Conservation (phyloP, 2,329 filamentous ascomycete species). For the Trichoderma cornu-damae region DNA sequence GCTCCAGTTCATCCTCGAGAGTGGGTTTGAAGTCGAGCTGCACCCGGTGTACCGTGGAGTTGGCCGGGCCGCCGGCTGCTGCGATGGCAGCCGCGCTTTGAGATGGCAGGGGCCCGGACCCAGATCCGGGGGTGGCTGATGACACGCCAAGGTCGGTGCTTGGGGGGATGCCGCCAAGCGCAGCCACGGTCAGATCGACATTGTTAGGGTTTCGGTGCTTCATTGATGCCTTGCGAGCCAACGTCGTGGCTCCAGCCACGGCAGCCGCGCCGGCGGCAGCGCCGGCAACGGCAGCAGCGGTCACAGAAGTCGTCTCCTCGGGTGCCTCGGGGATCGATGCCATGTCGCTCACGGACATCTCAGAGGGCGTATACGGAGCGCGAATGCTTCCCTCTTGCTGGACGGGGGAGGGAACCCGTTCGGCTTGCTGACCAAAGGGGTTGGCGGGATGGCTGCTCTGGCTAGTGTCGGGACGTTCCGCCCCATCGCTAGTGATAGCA, state of each 20-base stretch:
- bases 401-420: conserved; percentile 43
- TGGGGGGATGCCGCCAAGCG: conserved; percentile 39
- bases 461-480: conserved; percentile 46
- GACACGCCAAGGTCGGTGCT: conserved; percentile 61
- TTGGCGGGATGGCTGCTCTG: conserved; percentile 54
- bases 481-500: conserved; percentile 33
- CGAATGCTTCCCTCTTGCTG: conserved; percentile 30
- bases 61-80: conserved; percentile 54
- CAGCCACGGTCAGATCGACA: conserved; percentile 50
- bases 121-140: conserved; percentile 48
- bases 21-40: conserved; percentile 92
- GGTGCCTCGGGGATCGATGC: neutral
- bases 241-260: conserved; percentile 36
- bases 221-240: conserved; percentile 53
- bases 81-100: conserved; percentile 54
- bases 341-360: conserved; percentile 6
- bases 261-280: conserved; percentile 36
- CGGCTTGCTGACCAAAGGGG: conserved; percentile 63
- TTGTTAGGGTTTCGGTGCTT: conserved; percentile 48
- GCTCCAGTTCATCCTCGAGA: conserved; percentile 83
- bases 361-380: conserved; percentile 25
- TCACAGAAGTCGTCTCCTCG: conserved; percentile 33
- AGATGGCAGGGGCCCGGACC: conserved; percentile 35
- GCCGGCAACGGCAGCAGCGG: conserved; percentile 24
- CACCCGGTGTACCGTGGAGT: conserved; percentile 75